Base-by-base conservation (phyloP, 805 yeast genomes). In the Pichia cephalocereana region DNA sequence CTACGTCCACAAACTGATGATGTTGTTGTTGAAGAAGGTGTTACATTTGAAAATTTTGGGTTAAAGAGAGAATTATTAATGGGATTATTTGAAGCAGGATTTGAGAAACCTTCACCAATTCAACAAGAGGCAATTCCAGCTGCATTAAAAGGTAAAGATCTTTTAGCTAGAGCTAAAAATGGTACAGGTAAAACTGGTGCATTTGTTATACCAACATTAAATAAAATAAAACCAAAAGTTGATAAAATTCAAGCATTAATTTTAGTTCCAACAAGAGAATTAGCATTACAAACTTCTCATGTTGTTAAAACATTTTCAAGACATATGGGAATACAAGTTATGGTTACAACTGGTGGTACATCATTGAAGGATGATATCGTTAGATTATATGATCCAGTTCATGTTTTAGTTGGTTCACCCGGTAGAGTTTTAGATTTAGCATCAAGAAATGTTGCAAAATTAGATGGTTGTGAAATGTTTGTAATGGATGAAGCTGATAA, bases 101-200 rank as follows among this genome's bases (percentile, higher is more conserved):
- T 93, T 63, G 99, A 93, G 66, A 88, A 86, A 62, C 99, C 99
- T 7, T 86, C 96, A 31, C 99, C 99, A 18, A 89, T 93, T 63
- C 99, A 93, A 69, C 97, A 91, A 69, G 98, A 90, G 66, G 80
- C 96, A 8, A 93, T 93, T 49, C 99, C 99, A 3, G 87, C 88
- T 61, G 96, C 97, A 0, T 75, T 93, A 41, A 83, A 93, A 48
- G 98, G 98, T 46, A 82, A 96, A 70, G 99, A 93, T 67, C 85
- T 93, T 51, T 76, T 93, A 54, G 99, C 99, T 15, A 80, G 99
- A 70, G 98, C 99, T 41, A 93, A 93, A 66, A 93, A 93, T 69
- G 99, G 99, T 54, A 93, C 99, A 1, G 99, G 99, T 60, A 93
- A 93, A 65, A 93, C 99, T 9, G 99, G 98, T 1, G 95, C 99